Evolutionary conservation across 2,329 filamentous ascomycete genomes (phyloP).

Genomic region (Biscogniauxia sp.): DNA sequence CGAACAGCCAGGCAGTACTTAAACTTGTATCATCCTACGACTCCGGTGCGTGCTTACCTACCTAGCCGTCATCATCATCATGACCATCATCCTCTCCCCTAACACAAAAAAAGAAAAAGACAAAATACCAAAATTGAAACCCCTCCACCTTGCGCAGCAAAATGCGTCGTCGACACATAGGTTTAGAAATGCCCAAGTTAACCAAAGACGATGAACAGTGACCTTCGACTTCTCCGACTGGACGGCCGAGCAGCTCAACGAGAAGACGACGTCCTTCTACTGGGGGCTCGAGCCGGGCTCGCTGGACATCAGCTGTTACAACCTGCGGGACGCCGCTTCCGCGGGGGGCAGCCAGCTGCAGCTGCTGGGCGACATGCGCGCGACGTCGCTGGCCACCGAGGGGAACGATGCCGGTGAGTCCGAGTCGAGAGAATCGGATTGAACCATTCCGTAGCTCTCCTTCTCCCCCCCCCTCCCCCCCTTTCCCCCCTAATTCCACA

Average conservation of each 20-base stretch:
- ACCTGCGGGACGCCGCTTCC: conserved; percentile 9
- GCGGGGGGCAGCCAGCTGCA: background rate
- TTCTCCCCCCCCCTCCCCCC: too few relatives aligned
- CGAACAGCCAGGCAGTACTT: conserved; percentile 10
- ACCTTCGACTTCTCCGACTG: conserved; percentile 20
- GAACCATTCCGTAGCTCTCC: background rate
- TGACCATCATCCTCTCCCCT: background rate
- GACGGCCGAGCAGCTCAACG: conserved; percentile 15
- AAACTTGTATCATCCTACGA: conserved; percentile 14
- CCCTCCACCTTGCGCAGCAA: too few relatives aligned
- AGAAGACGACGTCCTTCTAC: conserved; percentile 14
- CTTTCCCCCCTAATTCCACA: background rate
- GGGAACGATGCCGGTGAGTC: conserved; percentile 12
- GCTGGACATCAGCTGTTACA: conserved; percentile 19
- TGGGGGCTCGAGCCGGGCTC: conserved; percentile 11
- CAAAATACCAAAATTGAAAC: background rate
- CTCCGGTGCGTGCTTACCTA: conserved; percentile 10
- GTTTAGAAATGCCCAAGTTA: background rate
- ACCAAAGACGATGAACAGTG: conserved; percentile 4
- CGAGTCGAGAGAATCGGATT: too few relatives aligned
- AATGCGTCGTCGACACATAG: too few relatives aligned
- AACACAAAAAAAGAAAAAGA: background rate
- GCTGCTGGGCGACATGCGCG: conserved; percentile 12
- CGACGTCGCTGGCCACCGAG: conserved; percentile 9
- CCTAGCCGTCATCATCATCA: background rate